These are phyloP conservation scores for Juncus effusus DNA, from an alignment of 176 grass and related monocot genomes.

Conservation along the genomic window DNA sequence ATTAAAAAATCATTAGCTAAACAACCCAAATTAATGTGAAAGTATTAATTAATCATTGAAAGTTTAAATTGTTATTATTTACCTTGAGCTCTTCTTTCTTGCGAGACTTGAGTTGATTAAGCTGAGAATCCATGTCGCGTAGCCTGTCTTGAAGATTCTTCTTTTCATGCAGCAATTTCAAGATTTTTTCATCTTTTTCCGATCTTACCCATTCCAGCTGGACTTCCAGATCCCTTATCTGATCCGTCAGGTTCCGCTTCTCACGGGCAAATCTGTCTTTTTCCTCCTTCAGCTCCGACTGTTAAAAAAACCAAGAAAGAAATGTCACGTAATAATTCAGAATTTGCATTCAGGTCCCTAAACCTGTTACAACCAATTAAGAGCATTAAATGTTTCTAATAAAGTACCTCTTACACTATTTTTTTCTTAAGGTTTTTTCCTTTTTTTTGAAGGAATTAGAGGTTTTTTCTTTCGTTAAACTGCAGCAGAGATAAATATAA, in stretches of 20 bases:
- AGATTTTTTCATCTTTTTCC: slow-evolving; percentile 82
- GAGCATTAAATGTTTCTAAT: no score
- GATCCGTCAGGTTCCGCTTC: slow-evolving; percentile 53
- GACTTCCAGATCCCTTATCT: slow-evolving; percentile 67
- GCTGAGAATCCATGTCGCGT: slow-evolving; percentile 75
- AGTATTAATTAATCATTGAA: no score
- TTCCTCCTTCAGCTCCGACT: slow-evolving; percentile 89
- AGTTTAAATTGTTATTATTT: background rate
- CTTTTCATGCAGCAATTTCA: slow-evolving; percentile 68
- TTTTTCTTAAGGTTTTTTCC: no score
- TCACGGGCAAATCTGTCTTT: slow-evolving; percentile 54
- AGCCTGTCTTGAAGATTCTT: slow-evolving; percentile 68
- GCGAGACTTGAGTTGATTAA: slow-evolving; percentile 59
- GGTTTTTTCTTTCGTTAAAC: no score
- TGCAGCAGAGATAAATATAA: no score
- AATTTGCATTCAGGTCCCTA: background rate
- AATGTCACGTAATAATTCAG: background rate
- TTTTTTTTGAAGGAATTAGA: no score
- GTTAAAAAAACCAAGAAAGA: slow-evolving; percentile 37
- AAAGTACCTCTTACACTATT: no score
- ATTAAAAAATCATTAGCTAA: slow-evolving; percentile 24
- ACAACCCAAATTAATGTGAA: background rate
- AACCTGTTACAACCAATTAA: no score
- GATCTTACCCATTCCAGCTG: slow-evolving; percentile 96
- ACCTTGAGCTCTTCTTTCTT: slow-evolving; percentile 90